Evolutionary conservation across 495 filamentous ascomycete genomes (phyloP), one percentile per base, ranked within the genome.

Genomic region (Alectoria sarmentosa): DNA sequence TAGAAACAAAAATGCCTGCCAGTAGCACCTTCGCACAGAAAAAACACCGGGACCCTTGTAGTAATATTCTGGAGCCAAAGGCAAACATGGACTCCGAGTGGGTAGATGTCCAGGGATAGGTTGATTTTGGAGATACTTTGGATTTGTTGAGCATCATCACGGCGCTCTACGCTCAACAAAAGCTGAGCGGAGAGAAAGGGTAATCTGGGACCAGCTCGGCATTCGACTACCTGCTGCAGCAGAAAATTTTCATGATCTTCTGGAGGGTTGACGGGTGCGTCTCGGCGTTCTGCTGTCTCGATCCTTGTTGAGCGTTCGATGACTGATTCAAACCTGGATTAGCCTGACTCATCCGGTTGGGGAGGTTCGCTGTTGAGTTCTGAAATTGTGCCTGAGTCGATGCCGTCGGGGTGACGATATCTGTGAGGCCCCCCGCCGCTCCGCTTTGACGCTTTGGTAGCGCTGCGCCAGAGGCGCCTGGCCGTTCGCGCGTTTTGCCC

Each of bases 311-410:
- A 46, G 68, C 72, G 60, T 71, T 62, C 64, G 77, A 77, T 66
- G 84, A 83, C 66, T 76, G 81, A 66, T 76, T 78, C 74, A 82
- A 76, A 37, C 75, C 77, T 63, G 81, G 82, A 69, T 86, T 86
- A 28, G 78, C 77, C 62, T 81, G 78, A 69, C 80, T 86, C 71
- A 88, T 80, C 66, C 86, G 81, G 65, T 83, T 83, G 34, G 88
- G 85, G 64, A 95, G 83, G 76, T 95, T 91, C 69, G 90, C 88
- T 70, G 87, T 89, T 76, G 89, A 92, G 80, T 86, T 89, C 78
- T 92, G 89, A 80, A 95, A 96, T 72, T 96, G 91, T 64, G 91
- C 91, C 75, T 90, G 88, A 63, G 88, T 92, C 70, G 90, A 92
- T 67, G 86, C 86, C 62, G 89, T 84, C 65, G 92, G 89, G 66